phyloP scores from a whole-genome alignment of 176 grass and related monocot genomes.

The Saccharum officinarum region DNA sequence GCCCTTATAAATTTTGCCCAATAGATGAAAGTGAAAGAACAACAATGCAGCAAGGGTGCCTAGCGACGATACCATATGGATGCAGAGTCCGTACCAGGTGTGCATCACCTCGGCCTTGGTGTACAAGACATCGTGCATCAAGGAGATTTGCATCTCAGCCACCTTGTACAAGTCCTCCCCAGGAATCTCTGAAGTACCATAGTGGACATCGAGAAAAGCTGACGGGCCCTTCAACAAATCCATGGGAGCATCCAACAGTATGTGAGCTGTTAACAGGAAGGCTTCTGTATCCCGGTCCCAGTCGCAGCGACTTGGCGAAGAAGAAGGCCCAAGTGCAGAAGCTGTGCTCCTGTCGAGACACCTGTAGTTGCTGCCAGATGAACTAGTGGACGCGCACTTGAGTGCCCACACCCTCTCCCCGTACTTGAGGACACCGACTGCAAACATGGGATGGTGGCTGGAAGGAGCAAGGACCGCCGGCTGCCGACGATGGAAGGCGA shows the following conservation, averaged over 20 bases:
- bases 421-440: background rate
- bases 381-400: background rate
- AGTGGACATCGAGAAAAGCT: background rate
- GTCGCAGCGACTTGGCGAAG: background rate
- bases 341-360: too few species aligned
- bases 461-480: background rate
- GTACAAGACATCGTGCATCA: constrained; percentile 21
- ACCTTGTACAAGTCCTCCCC: background rate
- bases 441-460: background rate
- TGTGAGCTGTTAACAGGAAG: background rate
- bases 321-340: too few species aligned
- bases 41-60: constrained; percentile 2
- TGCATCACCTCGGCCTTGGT: background rate
- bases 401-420: background rate
- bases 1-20: background rate
- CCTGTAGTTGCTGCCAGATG: background rate
- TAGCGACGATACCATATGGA: background rate
- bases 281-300: background rate
- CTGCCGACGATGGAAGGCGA: background rate
- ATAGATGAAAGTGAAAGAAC: background rate
- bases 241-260: background rate
- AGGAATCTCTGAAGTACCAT: background rate
- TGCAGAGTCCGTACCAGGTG: background rate
- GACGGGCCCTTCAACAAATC: background rate
- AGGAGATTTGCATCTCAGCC: constrained; percentile 19